These are phyloP conservation scores for Aspergillus sp. DNA, from an alignment of 2,329 filamentous ascomycete species.

Conservation along the genomic window DNA sequence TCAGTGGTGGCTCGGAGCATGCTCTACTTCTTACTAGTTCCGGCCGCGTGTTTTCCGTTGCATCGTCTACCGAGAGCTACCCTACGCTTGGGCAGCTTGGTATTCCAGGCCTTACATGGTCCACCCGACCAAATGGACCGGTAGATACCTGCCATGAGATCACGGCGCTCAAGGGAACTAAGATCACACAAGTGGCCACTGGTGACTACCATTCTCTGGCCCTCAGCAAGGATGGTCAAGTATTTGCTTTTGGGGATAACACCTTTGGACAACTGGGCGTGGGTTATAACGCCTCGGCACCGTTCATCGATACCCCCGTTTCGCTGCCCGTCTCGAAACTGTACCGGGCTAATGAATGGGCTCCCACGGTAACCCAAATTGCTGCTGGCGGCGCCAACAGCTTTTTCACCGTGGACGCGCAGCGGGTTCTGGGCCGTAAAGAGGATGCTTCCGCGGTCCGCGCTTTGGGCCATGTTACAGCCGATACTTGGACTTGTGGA, in stretches of 20 bases:
- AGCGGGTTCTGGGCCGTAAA: slow-evolving; percentile 46
- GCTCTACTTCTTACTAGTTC: slow-evolving; percentile 75
- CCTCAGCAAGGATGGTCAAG: slow-evolving; percentile 65
- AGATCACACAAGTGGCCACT: slow-evolving; percentile 67
- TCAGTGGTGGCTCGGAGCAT: slow-evolving; percentile 77
- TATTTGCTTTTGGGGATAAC: slow-evolving; percentile 90
- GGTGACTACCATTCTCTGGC: slow-evolving; percentile 83
- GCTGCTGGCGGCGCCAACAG: slow-evolving; percentile 81
- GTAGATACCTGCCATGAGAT: slow-evolving; percentile 82
- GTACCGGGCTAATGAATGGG: slow-evolving; percentile 59
- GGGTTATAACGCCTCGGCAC: slow-evolving; percentile 56
- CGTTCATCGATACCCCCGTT: slow-evolving; percentile 62
- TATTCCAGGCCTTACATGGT: slow-evolving; percentile 74
- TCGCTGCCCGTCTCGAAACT: slow-evolving; percentile 64
- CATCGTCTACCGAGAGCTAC: slow-evolving; percentile 68
- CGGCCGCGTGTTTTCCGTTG: slow-evolving; percentile 84
- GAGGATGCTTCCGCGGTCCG: slow-evolving; percentile 36
- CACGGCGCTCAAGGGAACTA: slow-evolving; percentile 60
- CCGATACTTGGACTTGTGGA: slow-evolving; percentile 82
- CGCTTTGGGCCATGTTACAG: slow-evolving; percentile 52
- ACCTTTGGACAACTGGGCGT: slow-evolving; percentile 86
- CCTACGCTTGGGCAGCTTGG: slow-evolving; percentile 82
- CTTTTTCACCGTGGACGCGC: slow-evolving; percentile 79
- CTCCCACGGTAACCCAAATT: slow-evolving; percentile 65
- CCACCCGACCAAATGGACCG: slow-evolving; percentile 65